Base-by-base conservation (phyloP, 2,329 filamentous ascomycete genomes). In the Ophiocordyceps camponoti-floridani region DNA sequence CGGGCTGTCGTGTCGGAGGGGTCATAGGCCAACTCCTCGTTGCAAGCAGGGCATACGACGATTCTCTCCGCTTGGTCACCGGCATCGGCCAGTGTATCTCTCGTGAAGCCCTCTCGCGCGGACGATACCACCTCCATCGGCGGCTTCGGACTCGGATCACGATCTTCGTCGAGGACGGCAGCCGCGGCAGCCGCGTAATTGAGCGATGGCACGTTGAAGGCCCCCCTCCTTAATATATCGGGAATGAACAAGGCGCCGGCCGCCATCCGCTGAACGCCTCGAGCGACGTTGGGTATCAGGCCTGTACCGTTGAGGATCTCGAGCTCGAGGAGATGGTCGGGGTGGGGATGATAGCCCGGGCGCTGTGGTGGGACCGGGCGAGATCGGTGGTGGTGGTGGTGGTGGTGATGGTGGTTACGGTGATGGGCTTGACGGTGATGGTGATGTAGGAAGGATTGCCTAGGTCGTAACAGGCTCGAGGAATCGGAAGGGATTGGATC, bases 31-130 rank as follows among this genome's bases (percentile, higher is more conserved):
- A 98, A 66, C 62, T 96, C 89, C 47, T 84, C 73, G 16, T 82
- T 79, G 54, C 91, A 98, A 47, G 84, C 84, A 0, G 89, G 84
- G 58, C 91, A 98, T 1, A 94, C 70, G 2, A 89, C 71, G 1
- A 83, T 68, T 35, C 83, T 73, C 14, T 85, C 77, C 33, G 85
- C 80, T 37, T 67, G 73, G 18, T 52, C 54, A 19, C 54, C 52
- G 4, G 53, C 48, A 5, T 59, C 53, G 10, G 50, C 49, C 13
- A 54, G 55, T 0, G 84, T 83, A 43, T 77, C 77, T 47, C 88
- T 72, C 1, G 84, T 94, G 54, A 91, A 96, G 1, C 88, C 89
- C n/a, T 76, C 66, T 6, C 73, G 71, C 0, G 84, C 68, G 0
- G 77, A 64, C n/a, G 70, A 66, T 0, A 83, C 79, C 0, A 79